A percentile compares a stretch with the other conserved stretches of the same genome.
Evolutionary conservation across 1,139 yeast genomes (phyloP).

Genomic region (Protomyces gravidus): DNA sequence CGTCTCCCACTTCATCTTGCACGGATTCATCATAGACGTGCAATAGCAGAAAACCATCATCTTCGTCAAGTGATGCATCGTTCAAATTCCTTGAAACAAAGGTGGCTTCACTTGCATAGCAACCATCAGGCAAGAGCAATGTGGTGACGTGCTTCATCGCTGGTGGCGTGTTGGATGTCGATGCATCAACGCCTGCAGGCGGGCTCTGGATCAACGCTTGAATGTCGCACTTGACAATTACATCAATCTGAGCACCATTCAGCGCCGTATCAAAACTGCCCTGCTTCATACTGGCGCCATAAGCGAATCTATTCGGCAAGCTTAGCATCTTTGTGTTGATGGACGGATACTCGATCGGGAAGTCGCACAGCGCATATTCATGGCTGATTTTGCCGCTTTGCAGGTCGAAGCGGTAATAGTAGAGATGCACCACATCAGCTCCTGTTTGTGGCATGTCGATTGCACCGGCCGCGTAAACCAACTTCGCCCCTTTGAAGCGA

Average conservation of each 20-base stretch:
- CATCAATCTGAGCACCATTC: constrained; percentile 29
- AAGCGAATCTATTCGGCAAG: constrained; percentile 14
- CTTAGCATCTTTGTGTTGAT: constrained; percentile 22
- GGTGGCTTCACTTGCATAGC: constrained; percentile 25
- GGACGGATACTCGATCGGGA: constrained; percentile 30
- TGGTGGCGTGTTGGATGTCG: constrained; percentile 20
- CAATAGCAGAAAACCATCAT: constrained; percentile 24
- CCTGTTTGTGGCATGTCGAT: constrained; percentile 18
- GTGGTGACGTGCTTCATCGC: constrained; percentile 1
- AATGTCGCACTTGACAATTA: constrained; percentile 24
- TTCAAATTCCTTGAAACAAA: constrained; percentile 7
- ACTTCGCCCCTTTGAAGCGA: constrained; percentile 28
- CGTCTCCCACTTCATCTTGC: constrained; percentile 12
- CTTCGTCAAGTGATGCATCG: constrained; percentile 2
- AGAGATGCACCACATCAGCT: constrained; percentile 26
- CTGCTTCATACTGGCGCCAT: constrained; percentile 24
- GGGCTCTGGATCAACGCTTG: constrained; percentile 15
- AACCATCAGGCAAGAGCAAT: constrained; percentile 14
- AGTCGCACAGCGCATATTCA: constrained; percentile 24
- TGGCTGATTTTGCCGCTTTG: constrained; percentile 11
- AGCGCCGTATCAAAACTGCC: constrained; percentile 28
- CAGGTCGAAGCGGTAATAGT: constrained; percentile 28
- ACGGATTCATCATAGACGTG: constrained; percentile 23
- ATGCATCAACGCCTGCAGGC: constrained; percentile 7
- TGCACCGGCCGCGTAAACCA: constrained; percentile 28